Conservation (phyloP, 495 filamentous ascomycete species). For the Xylaria castorea region DNA sequence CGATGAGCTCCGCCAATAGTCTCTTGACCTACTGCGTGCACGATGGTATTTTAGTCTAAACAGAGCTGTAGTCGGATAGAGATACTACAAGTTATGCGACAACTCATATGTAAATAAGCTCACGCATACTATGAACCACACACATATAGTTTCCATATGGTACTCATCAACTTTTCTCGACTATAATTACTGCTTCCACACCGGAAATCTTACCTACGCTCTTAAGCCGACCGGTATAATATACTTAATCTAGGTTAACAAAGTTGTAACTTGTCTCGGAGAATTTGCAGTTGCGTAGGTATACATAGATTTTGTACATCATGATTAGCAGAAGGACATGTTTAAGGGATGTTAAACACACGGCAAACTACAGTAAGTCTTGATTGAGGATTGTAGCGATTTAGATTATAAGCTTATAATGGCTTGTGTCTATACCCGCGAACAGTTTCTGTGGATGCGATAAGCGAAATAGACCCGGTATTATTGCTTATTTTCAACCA, state of each 20-base stretch:
- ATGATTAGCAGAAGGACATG: not conserved
- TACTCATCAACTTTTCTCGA: not conserved
- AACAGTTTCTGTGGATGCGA: not conserved
- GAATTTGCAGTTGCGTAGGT: not conserved
- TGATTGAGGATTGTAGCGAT: not conserved
- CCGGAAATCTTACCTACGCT: not conserved
- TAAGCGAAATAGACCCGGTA: not conserved
- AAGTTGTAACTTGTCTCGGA: slow-evolving; percentile 1
- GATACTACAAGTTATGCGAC: not conserved
- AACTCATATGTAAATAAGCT: not conserved
- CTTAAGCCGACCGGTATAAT: not conserved
- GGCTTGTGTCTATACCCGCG: not conserved
- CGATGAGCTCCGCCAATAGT: slow-evolving; percentile 12
- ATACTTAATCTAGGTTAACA: not conserved
- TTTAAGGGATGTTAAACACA: not conserved
- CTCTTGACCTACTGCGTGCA: not conserved
- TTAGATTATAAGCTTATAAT: not conserved
- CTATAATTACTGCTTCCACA: not conserved
- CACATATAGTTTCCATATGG: not conserved
- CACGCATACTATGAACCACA: not conserved
- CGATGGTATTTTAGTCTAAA: not conserved
- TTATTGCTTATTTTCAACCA: not conserved
- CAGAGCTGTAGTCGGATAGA: not conserved
- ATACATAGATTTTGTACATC: not conserved
- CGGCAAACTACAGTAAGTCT: not conserved